A percentile compares a stretch with the other conserved stretches of the same genome.
Conservation (phyloP, 192 early-diverging fungal species). For the Spizellomyces sp. region DNA sequence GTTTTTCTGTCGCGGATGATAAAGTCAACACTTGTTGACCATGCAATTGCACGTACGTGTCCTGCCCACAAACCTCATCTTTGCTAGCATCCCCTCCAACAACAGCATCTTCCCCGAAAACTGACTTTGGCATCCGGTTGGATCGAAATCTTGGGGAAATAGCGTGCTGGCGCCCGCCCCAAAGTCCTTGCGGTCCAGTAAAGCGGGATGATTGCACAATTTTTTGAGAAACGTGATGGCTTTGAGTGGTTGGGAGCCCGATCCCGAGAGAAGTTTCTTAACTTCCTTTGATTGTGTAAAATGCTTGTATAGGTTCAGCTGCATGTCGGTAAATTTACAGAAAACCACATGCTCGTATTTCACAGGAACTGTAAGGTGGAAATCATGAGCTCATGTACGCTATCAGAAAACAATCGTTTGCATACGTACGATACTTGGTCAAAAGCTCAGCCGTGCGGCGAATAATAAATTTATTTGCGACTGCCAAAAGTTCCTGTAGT, state of each 20-base stretch:
- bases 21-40: background rate
- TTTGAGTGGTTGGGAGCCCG: constrained; percentile 81
- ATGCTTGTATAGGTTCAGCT: constrained; percentile 79
- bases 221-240: constrained; percentile 94
- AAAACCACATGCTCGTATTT: constrained; percentile 99
- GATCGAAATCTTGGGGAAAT: constrained; percentile 38
- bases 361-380: constrained; percentile 71
- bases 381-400: background rate
- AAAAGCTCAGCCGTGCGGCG: constrained; percentile 94
- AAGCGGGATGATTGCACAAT: constrained; percentile 94
- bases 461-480: constrained; percentile 96
- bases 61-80: constrained; percentile 39
- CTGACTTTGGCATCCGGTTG: constrained; percentile 48
- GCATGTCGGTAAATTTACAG: constrained; percentile 76
- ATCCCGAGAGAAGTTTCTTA: constrained; percentile 65
- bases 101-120: constrained; percentile 90
- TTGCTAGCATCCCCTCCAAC: constrained; percentile 49
- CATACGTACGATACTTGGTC: constrained; percentile 87
- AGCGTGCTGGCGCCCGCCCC: constrained; percentile 25
- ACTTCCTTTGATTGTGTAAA: constrained; percentile 74
- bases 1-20: constrained; percentile 28
- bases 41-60: background rate
- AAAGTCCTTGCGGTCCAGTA: constrained; percentile 61
- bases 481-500: constrained; percentile 77
- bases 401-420: background rate